Conservation (phyloP, 768 basidiomycete genomes). For the Omphalotus guepiniiformis region DNA sequence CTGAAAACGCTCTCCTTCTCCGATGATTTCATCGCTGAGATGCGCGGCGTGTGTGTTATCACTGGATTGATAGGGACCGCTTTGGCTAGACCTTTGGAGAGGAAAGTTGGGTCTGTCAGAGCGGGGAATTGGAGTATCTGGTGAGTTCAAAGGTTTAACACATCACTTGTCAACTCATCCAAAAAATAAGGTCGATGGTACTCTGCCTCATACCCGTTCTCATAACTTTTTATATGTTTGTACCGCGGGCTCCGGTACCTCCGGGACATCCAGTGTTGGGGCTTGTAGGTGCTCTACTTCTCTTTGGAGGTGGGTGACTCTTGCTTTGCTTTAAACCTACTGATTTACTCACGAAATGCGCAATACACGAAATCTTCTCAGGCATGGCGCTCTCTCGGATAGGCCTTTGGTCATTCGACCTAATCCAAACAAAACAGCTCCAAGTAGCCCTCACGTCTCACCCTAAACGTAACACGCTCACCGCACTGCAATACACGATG, state of each 20-base stretch:
- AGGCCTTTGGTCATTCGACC: slow-evolving; percentile 51
- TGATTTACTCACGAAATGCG: not conserved
- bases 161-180: not conserved
- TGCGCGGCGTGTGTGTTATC: slow-evolving; percentile 41
- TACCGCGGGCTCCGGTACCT: slow-evolving; percentile 4
- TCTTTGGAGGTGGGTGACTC: slow-evolving; percentile 35
- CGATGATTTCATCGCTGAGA: slow-evolving; percentile 46
- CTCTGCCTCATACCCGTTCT: slow-evolving; percentile 42
- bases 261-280: slow-evolving; percentile 16
- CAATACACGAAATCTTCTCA: slow-evolving; percentile 6
- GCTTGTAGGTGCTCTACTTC: slow-evolving; percentile 30
- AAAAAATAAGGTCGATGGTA: slow-evolving; percentile 35
- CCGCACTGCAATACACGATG: slow-evolving; percentile 33
- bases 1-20: slow-evolving; percentile 38
- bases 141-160: slow-evolving; percentile 27
- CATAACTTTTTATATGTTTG: slow-evolving; percentile 32
- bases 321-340: not conserved
- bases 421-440: slow-evolving; percentile 45
- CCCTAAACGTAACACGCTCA: slow-evolving; percentile 40
- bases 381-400: slow-evolving; percentile 45
- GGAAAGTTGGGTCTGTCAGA: slow-evolving; percentile 38
- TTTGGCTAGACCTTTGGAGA: slow-evolving; percentile 36
- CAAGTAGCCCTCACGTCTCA: slow-evolving; percentile 40
- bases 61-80: slow-evolving; percentile 45
- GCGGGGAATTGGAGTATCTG: slow-evolving; percentile 50